Evolutionary conservation across 2,329 filamentous ascomycete species (phyloP).

Genomic region (Leptodontidium sp.): DNA sequence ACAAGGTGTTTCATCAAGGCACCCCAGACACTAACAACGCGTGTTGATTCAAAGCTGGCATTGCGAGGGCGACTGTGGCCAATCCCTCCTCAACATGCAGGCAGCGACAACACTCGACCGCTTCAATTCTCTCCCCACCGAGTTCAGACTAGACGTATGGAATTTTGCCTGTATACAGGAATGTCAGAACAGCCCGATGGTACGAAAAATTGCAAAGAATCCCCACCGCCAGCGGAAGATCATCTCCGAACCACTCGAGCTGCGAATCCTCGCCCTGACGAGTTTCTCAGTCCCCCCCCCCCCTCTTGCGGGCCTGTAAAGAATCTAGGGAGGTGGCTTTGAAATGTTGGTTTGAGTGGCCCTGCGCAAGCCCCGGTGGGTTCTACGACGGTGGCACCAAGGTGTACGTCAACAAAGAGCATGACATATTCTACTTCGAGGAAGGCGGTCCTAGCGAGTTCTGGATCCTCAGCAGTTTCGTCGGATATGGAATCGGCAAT

Average conservation of each 20-base stretch:
- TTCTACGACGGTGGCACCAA: neutral
- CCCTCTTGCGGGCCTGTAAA: constrained; percentile 10
- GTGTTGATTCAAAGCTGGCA: too few relatives aligned
- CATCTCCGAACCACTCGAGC: neutral
- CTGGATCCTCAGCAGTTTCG: neutral
- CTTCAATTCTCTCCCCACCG: neutral
- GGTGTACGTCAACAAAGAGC: constrained; percentile 10
- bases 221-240: neutral
- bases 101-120: too few relatives aligned
- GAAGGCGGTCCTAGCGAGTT: constrained; percentile 4
- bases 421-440: constrained; percentile 18
- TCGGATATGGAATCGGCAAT: too few relatives aligned
- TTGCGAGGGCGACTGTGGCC: too few relatives aligned
- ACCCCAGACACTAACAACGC: too few relatives aligned
- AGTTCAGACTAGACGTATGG: neutral
- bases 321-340: neutral
- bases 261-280: constrained; percentile 12
- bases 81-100: too few relatives aligned
- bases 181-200: neutral
- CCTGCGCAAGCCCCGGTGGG: neutral
- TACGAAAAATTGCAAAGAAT: constrained; percentile 4
- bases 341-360: constrained; percentile 2
- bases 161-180: neutral
- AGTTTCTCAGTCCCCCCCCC: neutral
- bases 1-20: too few relatives aligned